phyloP scores from a whole-genome alignment of 164 flowering plant species.

The Piper longum region DNA sequence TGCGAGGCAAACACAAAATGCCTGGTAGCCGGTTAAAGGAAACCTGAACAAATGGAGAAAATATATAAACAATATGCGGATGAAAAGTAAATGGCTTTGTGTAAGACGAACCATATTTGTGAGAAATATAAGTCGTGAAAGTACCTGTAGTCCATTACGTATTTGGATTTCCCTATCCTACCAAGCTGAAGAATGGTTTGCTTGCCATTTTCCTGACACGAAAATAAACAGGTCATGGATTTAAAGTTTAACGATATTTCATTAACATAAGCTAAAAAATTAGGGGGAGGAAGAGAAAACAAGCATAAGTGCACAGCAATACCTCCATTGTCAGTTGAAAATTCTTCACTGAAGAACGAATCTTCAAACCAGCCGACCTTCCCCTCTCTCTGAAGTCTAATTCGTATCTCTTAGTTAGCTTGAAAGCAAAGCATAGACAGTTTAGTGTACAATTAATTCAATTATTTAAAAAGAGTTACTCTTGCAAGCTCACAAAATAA shows the following conservation, averaged over 20 bases:
- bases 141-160: slow-evolving; percentile 86
- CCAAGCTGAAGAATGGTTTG: slow-evolving; percentile 81
- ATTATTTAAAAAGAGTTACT: no score
- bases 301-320: not conserved
- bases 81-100: not conserved
- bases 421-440: slow-evolving; percentile 1
- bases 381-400: slow-evolving; percentile 81
- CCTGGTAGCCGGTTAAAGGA: slow-evolving; percentile 90
- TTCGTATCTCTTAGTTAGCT: slow-evolving; percentile 61
- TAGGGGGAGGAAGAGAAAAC: no score
- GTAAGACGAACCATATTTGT: not conserved
- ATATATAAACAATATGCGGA: not conserved
- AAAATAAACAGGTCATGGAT: not conserved
- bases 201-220: slow-evolving; percentile 43
- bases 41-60: slow-evolving; percentile 35
- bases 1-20: slow-evolving; percentile 82
- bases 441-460: no score
- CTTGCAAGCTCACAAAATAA: no score
- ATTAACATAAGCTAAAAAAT: no score
- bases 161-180: slow-evolving; percentile 60
- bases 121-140: not conserved
- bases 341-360: slow-evolving; percentile 73
- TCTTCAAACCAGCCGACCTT: slow-evolving; percentile 43
- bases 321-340: slow-evolving; percentile 85
- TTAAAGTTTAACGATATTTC: no score